phyloP scores from a whole-genome alignment of 768 basidiomycete species.

The Leccinum subtestaceum region DNA sequence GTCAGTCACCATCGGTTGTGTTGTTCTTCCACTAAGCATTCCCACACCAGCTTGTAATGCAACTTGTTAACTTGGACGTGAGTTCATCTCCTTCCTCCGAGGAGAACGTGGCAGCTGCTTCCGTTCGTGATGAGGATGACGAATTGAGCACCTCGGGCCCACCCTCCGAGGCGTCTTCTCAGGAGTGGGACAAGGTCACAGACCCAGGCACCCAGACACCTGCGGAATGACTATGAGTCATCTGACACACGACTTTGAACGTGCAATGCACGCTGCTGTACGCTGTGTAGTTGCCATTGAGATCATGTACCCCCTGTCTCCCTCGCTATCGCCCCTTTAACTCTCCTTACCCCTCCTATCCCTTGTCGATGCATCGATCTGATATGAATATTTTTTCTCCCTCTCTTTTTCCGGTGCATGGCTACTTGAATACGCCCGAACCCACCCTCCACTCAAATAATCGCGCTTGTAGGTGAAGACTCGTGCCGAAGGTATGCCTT shows the following conservation, averaged over 20 bases:
- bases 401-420: slow-evolving; percentile 17
- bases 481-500: slow-evolving; percentile 72
- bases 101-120: slow-evolving; percentile 27
- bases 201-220: slow-evolving; percentile 63
- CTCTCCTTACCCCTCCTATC: slow-evolving; percentile 20
- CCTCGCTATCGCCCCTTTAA: slow-evolving; percentile 16
- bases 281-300: slow-evolving; percentile 29
- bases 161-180: slow-evolving; percentile 84
- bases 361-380: slow-evolving; percentile 42
- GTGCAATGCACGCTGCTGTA: slow-evolving; percentile 30
- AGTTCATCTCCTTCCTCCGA: slow-evolving; percentile 55
- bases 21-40: slow-evolving; percentile 8
- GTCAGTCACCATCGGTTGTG: slow-evolving; percentile 33
- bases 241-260: slow-evolving; percentile 27
- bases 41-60: slow-evolving; percentile 59
- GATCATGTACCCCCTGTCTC: slow-evolving; percentile 24
- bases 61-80: slow-evolving; percentile 86
- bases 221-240: slow-evolving; percentile 36
- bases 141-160: slow-evolving; percentile 66
- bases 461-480: slow-evolving; percentile 51
- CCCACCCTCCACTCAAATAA: slow-evolving; percentile 9
- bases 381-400: slow-evolving; percentile 52
- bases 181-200: slow-evolving; percentile 88
- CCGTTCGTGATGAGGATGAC: slow-evolving; percentile 42
- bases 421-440: slow-evolving; percentile 19